Conservation (phyloP, 176 grass and related monocot genomes). For the Oryza australiensis region DNA sequence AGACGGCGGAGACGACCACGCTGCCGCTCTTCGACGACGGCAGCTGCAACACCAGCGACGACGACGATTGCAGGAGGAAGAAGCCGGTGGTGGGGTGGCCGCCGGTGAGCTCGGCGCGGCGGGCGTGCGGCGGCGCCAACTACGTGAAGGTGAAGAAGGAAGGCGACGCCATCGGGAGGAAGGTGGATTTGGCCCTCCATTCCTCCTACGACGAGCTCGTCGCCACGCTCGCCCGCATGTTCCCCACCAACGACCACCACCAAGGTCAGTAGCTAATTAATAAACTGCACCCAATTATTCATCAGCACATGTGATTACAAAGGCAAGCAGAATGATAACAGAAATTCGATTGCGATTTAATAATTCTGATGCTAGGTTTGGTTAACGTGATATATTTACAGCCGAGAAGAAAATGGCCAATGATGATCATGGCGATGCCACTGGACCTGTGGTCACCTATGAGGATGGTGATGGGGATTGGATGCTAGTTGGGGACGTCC, state of each 20-base stretch:
- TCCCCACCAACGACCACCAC: slow-evolving; percentile 42
- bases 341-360: not conserved
- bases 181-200: slow-evolving; percentile 66
- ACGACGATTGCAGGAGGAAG: slow-evolving; percentile 1
- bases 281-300: not conserved
- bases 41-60: slow-evolving; percentile 5
- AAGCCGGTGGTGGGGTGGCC: slow-evolving; percentile 79
- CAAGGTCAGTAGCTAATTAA: slow-evolving; percentile 17
- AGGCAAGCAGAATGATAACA: not conserved
- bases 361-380: not conserved
- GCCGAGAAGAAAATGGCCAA: not conserved
- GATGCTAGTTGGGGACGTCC: slow-evolving; percentile 92
- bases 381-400: not conserved
- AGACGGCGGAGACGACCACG: slow-evolving; percentile 3
- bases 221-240: slow-evolving; percentile 68
- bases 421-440: not conserved
- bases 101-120: slow-evolving; percentile 61
- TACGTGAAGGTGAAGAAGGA: slow-evolving; percentile 96
- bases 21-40: slow-evolving; percentile 71
- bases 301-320: not conserved
- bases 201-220: slow-evolving; percentile 70
- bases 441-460: slow-evolving; percentile 54
- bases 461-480: slow-evolving; percentile 89
- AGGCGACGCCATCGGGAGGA: slow-evolving; percentile 85
- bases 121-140: slow-evolving; percentile 33